Base-by-base conservation (phyloP, 2,329 filamentous ascomycete genomes). In the Chalaropsis thielavioides region DNA sequence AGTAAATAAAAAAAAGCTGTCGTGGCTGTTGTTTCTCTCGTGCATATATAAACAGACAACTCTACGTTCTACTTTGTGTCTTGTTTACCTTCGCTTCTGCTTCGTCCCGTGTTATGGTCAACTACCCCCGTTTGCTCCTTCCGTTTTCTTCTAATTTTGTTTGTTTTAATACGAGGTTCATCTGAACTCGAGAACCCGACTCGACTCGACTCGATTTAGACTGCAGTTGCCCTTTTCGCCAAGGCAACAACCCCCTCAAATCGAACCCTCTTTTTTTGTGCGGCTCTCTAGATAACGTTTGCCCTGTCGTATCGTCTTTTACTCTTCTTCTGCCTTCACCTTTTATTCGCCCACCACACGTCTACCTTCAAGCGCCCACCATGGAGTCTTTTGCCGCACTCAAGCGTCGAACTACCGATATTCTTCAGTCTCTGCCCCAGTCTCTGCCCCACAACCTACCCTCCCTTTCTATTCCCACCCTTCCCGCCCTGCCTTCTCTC, bases 331-430 rank as follows among this genome's bases (percentile, higher is more conserved):
- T 44, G 5, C 35, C 1, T 7, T 51, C 24, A 22, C 17, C 6
- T 4, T 27, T 24, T 44, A 6, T 15, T 31, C 41, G 27, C 38
- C 15, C 5, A 1, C 31, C 46, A 38, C 7, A 38, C 6, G 19
- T 6, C 59, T 8, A 49, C 24, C 35, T 24, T 11, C 51, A 22
- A 24, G 5, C 38, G 22, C 7, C 15, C 56, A 63, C 5, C 61
- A 82, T 82, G 81, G 80, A 83, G 68, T 78, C 79, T 61, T 80
- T 83, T 70, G 74, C 75, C 54, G 72, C 77, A 69, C 75, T 84
- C 67, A 80, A 79, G 73, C 81, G 81, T 71, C 81, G 81, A 68
- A 79, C 81, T 38, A 80, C 79, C 68, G 80, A 81, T 71, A 73
- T 83, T 63, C 68, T 83, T 62, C 74, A 78, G 68, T 79, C 78